phyloP scores from a whole-genome alignment of 2,329 filamentous ascomycete genomes.

The Paraconiothyrium brasiliense region DNA sequence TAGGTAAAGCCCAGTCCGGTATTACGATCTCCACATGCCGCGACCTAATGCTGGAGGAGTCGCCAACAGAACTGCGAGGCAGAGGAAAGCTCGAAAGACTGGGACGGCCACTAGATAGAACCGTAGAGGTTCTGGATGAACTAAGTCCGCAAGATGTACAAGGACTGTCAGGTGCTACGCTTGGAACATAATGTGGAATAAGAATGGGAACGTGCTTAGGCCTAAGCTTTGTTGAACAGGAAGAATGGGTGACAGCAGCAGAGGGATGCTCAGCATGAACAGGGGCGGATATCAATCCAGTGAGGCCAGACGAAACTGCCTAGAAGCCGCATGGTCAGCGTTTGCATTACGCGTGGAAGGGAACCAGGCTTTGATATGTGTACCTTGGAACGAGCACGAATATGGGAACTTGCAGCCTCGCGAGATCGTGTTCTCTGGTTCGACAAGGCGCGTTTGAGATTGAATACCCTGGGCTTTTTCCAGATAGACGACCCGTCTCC shows the following conservation, averaged over 20 bases:
- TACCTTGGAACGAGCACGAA: slow-evolving; percentile 22
- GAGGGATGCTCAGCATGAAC: slow-evolving; percentile 32
- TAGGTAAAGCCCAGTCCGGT: slow-evolving; percentile 55
- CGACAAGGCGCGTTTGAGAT: slow-evolving; percentile 39
- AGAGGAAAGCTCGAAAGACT: slow-evolving; percentile 41
- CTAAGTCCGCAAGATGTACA: slow-evolving; percentile 46
- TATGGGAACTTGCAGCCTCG: slow-evolving; percentile 41
- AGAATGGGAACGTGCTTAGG: slow-evolving; percentile 57
- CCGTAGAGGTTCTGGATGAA: slow-evolving; percentile 44
- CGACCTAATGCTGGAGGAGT: slow-evolving; percentile 44
- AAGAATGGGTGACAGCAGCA: slow-evolving; percentile 30
- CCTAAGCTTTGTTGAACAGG: slow-evolving; percentile 45
- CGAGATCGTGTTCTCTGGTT: slow-evolving; percentile 37
- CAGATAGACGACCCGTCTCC: slow-evolving; percentile 42
- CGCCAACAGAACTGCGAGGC: slow-evolving; percentile 41
- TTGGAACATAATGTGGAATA: slow-evolving; percentile 53
- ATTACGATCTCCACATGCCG: slow-evolving; percentile 62
- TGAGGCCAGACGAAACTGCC: slow-evolving; percentile 7
- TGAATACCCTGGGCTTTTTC: slow-evolving; percentile 43
- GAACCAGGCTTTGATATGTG: not conserved
- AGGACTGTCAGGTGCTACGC: slow-evolving; percentile 48
- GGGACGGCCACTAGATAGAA: slow-evolving; percentile 40
- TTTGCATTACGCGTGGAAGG: not conserved
- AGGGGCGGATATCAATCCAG: slow-evolving; percentile 15
- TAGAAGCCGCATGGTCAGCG: slow-evolving; percentile 12